phyloP scores from a whole-genome alignment of 2,329 filamentous ascomycete genomes.

The Colletotrichum gloeosporioides region DNA sequence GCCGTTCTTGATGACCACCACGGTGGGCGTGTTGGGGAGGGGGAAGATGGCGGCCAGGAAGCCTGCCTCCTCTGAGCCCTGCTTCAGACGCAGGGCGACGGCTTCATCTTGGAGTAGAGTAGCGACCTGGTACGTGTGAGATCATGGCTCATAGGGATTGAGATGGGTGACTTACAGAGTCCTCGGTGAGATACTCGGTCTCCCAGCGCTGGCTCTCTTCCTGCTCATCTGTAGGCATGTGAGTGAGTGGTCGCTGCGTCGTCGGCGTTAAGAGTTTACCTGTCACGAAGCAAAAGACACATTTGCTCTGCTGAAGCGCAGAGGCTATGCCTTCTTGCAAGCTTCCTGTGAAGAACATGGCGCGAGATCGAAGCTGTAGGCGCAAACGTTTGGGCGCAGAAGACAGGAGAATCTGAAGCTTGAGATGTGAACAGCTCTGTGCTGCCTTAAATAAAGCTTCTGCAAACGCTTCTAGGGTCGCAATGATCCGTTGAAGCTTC shows the following conservation, averaged over 20 bases:
- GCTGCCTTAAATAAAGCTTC: neutral
- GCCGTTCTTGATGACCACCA: constrained; percentile 82
- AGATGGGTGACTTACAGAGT: constrained; percentile 47
- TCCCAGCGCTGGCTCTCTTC: constrained; percentile 78
- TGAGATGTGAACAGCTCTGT: neutral
- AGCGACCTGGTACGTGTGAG: neutral
- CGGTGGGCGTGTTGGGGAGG: constrained; percentile 76
- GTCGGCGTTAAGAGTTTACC: constrained; percentile 51
- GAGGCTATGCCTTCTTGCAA: constrained; percentile 81
- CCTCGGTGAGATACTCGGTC: constrained; percentile 66
- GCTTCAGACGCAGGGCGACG: constrained; percentile 72
- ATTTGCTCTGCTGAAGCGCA: constrained; percentile 76
- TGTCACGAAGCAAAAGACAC: constrained; percentile 84
- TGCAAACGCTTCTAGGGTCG: neutral
- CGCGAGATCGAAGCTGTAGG: constrained; percentile 4
- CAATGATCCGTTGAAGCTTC: neutral
- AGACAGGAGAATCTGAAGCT: neutral
- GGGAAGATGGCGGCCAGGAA: constrained; percentile 86
- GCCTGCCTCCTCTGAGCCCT: constrained; percentile 79
- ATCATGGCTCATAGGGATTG: neutral
- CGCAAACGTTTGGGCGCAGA: neutral
- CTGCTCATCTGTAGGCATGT: constrained; percentile 61
- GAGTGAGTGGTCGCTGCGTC: neutral
- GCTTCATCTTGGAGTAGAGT: constrained; percentile 49
- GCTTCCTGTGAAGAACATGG: constrained; percentile 83